phyloP scores from a whole-genome alignment of 331 rosid genomes.

The Acacia pycnantha region DNA sequence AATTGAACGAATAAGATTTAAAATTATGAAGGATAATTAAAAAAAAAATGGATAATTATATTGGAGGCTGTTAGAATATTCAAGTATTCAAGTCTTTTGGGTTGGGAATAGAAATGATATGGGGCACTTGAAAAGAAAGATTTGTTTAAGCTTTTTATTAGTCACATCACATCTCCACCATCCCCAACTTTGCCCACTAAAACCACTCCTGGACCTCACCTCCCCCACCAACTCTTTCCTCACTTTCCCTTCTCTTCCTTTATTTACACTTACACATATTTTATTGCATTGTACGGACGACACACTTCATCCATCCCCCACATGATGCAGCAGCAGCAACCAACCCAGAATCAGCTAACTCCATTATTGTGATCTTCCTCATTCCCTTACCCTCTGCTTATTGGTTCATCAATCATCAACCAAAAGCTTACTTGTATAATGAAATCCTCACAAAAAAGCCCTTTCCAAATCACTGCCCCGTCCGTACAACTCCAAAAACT shows the following conservation, averaged over 20 bases:
- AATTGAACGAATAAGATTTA: too few relatives aligned
- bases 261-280: not conserved
- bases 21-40: too few relatives aligned
- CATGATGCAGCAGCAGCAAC: not conserved
- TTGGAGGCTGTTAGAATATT: slow-evolving; percentile 27
- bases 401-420: slow-evolving; percentile 29
- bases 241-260: slow-evolving; percentile 20
- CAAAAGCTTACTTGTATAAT: not conserved
- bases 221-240: slow-evolving; percentile 61
- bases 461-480: slow-evolving; percentile 13
- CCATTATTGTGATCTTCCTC: slow-evolving; percentile 5
- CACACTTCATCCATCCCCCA: slow-evolving; percentile 19
- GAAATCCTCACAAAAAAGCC: not conserved
- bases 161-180: slow-evolving; percentile 66
- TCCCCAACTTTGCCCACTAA: slow-evolving; percentile 27
- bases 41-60: too few relatives aligned
- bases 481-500: slow-evolving; percentile 4
- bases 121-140: slow-evolving; percentile 32
- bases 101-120: slow-evolving; percentile 6
- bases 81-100: slow-evolving; percentile 7
- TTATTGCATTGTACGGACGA: slow-evolving; percentile 36
- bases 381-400: slow-evolving; percentile 20
- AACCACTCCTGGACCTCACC: slow-evolving; percentile 57
- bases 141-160: slow-evolving; percentile 12
- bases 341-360: not conserved